Base-by-base conservation (phyloP, 2,329 filamentous ascomycete genomes). In the Trichoderma breve region DNA sequence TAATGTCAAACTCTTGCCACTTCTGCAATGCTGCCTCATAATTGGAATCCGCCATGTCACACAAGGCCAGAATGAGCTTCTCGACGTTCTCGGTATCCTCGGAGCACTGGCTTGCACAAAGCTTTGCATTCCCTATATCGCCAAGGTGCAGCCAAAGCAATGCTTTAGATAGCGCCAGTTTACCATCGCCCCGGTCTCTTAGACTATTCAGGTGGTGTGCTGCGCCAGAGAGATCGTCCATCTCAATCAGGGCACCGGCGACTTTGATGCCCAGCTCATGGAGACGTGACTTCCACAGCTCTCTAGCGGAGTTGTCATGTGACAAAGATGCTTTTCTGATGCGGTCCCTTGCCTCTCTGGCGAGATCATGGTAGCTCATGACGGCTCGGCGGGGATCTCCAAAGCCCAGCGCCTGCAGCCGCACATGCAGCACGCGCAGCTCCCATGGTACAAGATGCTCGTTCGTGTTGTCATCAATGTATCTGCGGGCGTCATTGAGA, bases 351-450 rank as follows among this genome's bases (percentile, higher is more conserved):
- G 93, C 93, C 80, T 97, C 94, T 9, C 92, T 83, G 0, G 91
- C 94, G 2, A 98, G 86, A 74, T 97, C 94, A 79, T 97, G 97
- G 79, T 97, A 93, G 58, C 92, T 93, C 86, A 96, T 95, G 71
- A 99, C 91, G 4, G 93, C 92, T 73, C 95, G 88, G 5, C 95
- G 87, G 64, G 91, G 89, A 81, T 99, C 96, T 4, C 91, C 91
- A 74, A 96, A 97, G 1, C 93, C 94, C 60, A 97, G 88, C 0
- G 93, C 93, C 76, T 97, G 93, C 24, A 98, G 86, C 1, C 95
- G 88, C 9, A 98, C 92, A 7, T 92, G 91, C 18, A 98, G 86
- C 3, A 98, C 87, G 7, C 96, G 89, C 67, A 99, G 86, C 55
- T 92, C 88, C 95, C 96, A 99, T 0, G 95, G 95, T 0, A 95